A percentile compares a stretch with the other conserved stretches of the same genome.
Conservation (phyloP, 192 early-diverging fungal genomes). For the Radiomyces spectabilis region DNA sequence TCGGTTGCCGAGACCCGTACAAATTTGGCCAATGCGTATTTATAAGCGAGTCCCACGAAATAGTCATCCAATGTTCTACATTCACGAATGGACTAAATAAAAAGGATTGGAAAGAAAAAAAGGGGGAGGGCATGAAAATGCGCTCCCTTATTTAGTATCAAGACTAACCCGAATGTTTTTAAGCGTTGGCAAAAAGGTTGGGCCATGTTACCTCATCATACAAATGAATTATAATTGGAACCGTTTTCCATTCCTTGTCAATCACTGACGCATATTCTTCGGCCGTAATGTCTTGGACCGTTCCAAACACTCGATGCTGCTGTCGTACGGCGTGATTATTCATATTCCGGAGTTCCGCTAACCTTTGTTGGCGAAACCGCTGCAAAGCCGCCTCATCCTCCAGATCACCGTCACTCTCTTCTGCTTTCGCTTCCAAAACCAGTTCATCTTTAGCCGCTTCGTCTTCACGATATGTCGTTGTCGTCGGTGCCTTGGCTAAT, state of each 20-base stretch:
- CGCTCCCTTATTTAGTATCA: too few species aligned
- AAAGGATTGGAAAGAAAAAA: neutral
- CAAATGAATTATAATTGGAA: constrained; percentile 44
- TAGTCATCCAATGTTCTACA: constrained; percentile 35
- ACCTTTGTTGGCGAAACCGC: constrained; percentile 32
- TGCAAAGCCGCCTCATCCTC: constrained; percentile 27
- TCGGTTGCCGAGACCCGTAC: constrained; percentile 40
- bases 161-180: too few species aligned
- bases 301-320: constrained; percentile 37
- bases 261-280: constrained; percentile 41
- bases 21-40: constrained; percentile 44
- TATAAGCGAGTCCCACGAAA: constrained; percentile 34
- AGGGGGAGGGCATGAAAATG: neutral
- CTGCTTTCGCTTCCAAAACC: constrained; percentile 15
- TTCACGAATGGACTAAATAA: constrained; percentile 18
- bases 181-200: too few species aligned
- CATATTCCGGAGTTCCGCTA: constrained; percentile 28
- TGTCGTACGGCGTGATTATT: constrained; percentile 15
- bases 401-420: neutral
- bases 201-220: constrained; percentile 35
- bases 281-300: constrained; percentile 35
- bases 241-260: constrained; percentile 39
- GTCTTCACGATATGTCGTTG: constrained; percentile 41
- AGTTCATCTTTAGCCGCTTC: constrained; percentile 5
- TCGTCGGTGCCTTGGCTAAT: constrained; percentile 33